Conservation (phyloP, 1,284 basidiomycete genomes). For the Sporisorium sorghi region DNA sequence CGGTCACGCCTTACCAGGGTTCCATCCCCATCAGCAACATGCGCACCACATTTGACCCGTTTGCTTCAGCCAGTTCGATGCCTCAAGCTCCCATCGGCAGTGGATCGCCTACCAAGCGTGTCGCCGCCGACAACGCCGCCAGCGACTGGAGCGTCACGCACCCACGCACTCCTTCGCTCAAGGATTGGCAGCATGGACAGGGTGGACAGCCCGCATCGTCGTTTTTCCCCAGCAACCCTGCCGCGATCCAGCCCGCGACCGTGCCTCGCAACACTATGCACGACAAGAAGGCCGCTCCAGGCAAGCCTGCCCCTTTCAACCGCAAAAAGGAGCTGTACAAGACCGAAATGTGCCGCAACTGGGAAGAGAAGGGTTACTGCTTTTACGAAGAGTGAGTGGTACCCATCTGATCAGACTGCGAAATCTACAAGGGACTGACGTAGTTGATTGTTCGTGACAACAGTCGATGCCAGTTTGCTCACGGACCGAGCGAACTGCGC, state of each 20-base stretch:
- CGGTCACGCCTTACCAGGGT: not conserved
- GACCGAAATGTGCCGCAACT: slow-evolving; percentile 89
- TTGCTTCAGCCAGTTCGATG: not conserved
- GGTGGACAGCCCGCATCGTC: not conserved
- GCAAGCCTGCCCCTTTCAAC: slow-evolving; percentile 76
- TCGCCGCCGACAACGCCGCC: not conserved
- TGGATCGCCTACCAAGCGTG: not conserved
- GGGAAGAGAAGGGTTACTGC: slow-evolving; percentile 91
- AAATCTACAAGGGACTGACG: not conserved
- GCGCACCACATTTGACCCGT: not conserved
- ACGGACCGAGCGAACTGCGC: slow-evolving; percentile 86
- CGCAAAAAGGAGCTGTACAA: slow-evolving; percentile 88
- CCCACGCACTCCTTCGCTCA: not conserved
- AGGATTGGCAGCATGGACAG: not conserved
- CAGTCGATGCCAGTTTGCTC: slow-evolving; percentile 71
- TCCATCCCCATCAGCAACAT: not conserved
- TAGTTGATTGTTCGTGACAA: not conserved
- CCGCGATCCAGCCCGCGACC: not conserved
- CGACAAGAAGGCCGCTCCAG: not conserved
- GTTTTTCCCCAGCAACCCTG: not conserved
- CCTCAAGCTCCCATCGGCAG: not conserved
- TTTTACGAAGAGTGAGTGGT: slow-evolving; percentile 75
- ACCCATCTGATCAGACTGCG: too few species aligned
- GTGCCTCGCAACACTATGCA: too few species aligned
- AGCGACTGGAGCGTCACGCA: not conserved